phyloP scores from a whole-genome alignment of 2,329 filamentous ascomycete species.

The Metarhizium guizhouense region DNA sequence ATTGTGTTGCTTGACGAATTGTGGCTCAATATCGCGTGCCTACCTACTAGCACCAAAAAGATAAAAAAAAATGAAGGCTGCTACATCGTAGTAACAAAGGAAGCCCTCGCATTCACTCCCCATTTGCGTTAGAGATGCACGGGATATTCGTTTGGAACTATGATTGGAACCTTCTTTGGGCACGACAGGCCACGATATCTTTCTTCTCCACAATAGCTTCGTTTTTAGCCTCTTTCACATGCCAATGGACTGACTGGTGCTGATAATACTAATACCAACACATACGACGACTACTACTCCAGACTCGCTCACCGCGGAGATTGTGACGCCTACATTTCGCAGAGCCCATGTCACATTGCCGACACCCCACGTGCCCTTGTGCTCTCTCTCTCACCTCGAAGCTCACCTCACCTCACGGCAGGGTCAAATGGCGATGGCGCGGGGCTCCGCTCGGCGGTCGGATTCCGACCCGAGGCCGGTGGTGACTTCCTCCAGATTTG shows the following conservation, averaged over 20 bases:
- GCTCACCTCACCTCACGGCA: too few species aligned
- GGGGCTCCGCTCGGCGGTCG: constrained; percentile 7
- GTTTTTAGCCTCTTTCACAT: background rate
- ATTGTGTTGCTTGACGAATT: too few species aligned
- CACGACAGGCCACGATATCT: background rate
- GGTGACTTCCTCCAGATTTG: background rate
- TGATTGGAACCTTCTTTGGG: background rate
- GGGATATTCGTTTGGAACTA: too few species aligned
- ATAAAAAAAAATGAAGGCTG: too few species aligned
- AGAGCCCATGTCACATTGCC: background rate
- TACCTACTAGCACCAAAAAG: too few species aligned
- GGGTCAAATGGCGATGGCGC: background rate
- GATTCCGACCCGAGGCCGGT: constrained; percentile 2
- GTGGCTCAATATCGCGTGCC: too few species aligned
- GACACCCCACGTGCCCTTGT: background rate
- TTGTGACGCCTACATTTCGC: too few species aligned
- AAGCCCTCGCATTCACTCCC: too few species aligned
- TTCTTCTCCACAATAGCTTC: background rate
- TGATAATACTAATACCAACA: background rate
- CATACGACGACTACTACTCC: too few species aligned
- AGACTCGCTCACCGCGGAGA: too few species aligned
- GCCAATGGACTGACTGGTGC: background rate
- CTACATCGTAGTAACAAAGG: too few species aligned
- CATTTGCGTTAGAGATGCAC: too few species aligned
- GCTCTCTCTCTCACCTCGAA: background rate